phyloP scores from a whole-genome alignment of 257 asterid genomes.

The Solanum arcanum region DNA sequence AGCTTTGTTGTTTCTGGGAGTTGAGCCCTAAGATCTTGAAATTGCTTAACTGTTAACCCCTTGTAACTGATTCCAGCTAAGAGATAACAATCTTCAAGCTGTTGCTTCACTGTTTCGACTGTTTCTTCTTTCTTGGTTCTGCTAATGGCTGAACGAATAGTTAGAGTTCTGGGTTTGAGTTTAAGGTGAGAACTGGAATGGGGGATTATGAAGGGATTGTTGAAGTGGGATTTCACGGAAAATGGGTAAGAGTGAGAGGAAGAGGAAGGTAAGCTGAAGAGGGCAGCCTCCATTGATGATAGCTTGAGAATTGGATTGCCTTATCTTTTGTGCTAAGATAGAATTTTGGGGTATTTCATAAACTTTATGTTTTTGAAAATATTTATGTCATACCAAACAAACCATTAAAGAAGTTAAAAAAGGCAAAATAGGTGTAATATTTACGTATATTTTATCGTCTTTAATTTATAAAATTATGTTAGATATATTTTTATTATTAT shows the following conservation, averaged over 20 bases:
- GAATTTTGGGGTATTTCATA: background rate
- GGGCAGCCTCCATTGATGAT: constrained; percentile 54
- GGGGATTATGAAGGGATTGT: constrained; percentile 33
- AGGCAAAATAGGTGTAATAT: background rate
- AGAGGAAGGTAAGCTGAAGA: constrained; percentile 26
- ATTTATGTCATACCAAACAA: background rate
- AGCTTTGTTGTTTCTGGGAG: constrained; percentile 71
- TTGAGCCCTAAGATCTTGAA: constrained; percentile 61
- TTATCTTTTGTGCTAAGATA: background rate
- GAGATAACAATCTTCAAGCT: constrained; percentile 61
- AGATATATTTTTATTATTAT: too few relatives aligned
- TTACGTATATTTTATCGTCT: accelerated
- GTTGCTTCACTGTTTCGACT: constrained; percentile 56
- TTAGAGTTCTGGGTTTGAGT: constrained; percentile 14
- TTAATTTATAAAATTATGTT: too few relatives aligned
- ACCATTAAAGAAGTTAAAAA: background rate
- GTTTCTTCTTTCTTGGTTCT: constrained; percentile 88
- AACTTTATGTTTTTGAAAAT: background rate
- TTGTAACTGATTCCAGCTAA: constrained; percentile 85
- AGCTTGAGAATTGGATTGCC: background rate
- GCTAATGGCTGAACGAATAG: constrained; percentile 70
- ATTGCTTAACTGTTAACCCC: constrained; percentile 73
- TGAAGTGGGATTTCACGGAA: constrained; percentile 62
- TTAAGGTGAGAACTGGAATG: background rate
- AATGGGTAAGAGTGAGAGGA: constrained; percentile 16